A percentile compares a stretch with the other conserved stretches of the same genome.
Conservation (phyloP, 306 rosid genomes). For the Potentilla sterilis region DNA sequence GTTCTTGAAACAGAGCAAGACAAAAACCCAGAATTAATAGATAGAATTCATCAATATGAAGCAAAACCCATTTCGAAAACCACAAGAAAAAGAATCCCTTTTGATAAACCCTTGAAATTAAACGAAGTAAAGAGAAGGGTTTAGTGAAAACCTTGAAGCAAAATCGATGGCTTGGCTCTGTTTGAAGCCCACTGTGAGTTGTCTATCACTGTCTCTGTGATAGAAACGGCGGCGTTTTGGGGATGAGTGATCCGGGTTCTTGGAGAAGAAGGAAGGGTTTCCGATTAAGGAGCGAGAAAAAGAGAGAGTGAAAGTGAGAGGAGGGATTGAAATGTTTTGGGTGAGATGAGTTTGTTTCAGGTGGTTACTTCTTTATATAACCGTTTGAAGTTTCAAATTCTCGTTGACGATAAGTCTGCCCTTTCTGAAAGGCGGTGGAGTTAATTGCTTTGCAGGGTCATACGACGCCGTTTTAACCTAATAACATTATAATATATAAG, state of each 20-base stretch:
- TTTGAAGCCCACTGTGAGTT: constrained; percentile 5
- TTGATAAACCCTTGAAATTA: background rate
- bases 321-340: constrained; percentile 2
- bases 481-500: background rate
- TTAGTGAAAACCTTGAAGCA: constrained; percentile 22
- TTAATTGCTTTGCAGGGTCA: background rate
- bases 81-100: background rate
- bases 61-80: constrained; percentile 4
- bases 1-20: constrained; percentile 1
- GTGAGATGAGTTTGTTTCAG: background rate
- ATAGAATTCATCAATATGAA: background rate
- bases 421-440: background rate
- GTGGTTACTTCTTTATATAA: background rate
- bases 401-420: background rate
- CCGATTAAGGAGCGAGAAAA: background rate
- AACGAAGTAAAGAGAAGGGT: constrained; percentile 2
- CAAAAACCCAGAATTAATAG: background rate
- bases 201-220: background rate
- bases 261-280: constrained; percentile 9
- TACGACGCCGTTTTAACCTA: background rate
- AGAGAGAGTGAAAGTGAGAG: constrained; percentile 9
- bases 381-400: constrained; percentile 28
- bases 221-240: background rate
- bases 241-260: constrained; percentile 2
- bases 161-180: constrained; percentile 9